Conservation (phyloP, 495 filamentous ascomycete species). For the Penicillium pancosmium region DNA sequence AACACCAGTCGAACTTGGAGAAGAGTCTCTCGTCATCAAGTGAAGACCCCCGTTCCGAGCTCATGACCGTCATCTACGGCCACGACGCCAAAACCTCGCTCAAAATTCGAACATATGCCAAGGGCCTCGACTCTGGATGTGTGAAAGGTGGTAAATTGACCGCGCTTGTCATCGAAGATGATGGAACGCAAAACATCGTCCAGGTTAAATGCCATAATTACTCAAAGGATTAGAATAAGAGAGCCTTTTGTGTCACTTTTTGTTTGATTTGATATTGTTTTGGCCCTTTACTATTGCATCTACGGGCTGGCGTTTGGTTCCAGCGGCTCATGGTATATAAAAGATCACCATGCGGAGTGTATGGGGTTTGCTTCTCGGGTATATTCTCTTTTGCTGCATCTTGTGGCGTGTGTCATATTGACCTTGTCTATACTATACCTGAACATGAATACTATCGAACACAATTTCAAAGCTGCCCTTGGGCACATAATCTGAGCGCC, state of each 20-base stretch:
- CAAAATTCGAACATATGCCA: conserved; percentile 67
- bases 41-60: conserved; percentile 25
- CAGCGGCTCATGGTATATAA: neutral
- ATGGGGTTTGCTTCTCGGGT: neutral
- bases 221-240: conserved; percentile 9
- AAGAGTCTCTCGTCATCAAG: conserved; percentile 24
- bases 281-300: neutral
- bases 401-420: conserved; percentile 5
- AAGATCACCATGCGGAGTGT: neutral
- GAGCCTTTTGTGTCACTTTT: neutral
- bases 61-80: conserved; percentile 74
- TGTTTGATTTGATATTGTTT: neutral
- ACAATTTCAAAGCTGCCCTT: neutral
- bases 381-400: neutral
- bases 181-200: conserved; percentile 41
- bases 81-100: conserved; percentile 79
- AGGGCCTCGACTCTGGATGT: conserved; percentile 85
- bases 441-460: neutral
- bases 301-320: conserved; percentile 5
- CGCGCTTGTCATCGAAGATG: conserved; percentile 69
- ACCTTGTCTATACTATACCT: neutral
- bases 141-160: conserved; percentile 72
- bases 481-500: too few species aligned
- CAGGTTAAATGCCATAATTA: conserved; percentile 41
- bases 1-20: conserved; percentile 49